Conservation (phyloP, 192 early-diverging fungal genomes). For the Chytriomyces sp. region DNA sequence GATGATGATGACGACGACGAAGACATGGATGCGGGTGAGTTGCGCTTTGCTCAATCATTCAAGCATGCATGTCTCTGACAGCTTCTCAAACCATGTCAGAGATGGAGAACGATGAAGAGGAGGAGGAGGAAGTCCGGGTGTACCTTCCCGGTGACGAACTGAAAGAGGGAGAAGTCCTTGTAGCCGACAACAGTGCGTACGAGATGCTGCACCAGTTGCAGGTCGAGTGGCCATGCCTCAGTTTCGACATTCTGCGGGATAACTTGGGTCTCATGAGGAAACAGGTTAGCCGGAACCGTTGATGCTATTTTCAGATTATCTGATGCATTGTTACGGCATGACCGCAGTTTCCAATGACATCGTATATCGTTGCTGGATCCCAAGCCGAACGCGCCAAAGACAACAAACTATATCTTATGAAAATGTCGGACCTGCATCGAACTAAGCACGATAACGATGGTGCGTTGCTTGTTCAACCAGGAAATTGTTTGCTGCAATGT, state of each 20-base stretch:
- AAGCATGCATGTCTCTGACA: not conserved
- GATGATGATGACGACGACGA: conserved; percentile 34
- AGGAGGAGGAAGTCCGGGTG: conserved; percentile 67
- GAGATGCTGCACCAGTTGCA: conserved; percentile 95
- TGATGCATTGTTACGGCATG: not conserved
- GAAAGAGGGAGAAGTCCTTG: conserved; percentile 85
- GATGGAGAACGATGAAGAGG: conserved; percentile 58
- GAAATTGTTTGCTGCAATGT: too few relatives aligned
- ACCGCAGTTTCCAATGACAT: conserved; percentile 82
- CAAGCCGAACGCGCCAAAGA: conserved; percentile 82
- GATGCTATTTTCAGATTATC: conserved; percentile 1
- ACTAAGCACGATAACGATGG: conserved; percentile 87
- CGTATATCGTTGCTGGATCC: conserved; percentile 92
- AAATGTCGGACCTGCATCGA: conserved; percentile 89
- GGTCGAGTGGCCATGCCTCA: conserved; percentile 94
- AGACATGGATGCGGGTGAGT: not conserved
- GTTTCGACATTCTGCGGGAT: conserved; percentile 93
- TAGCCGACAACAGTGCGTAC: conserved; percentile 93
- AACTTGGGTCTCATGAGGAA: conserved; percentile 78
- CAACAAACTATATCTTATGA: conserved; percentile 94
- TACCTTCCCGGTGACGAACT: conserved; percentile 91
- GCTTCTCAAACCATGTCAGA: not conserved
- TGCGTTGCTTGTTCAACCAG: conserved; percentile 2
- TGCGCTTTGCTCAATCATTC: not conserved
- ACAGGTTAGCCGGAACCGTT: conserved; percentile 48